Evolutionary conservation across 2,329 filamentous ascomycete species (phyloP).

Genomic region (Penicillium paneum): DNA sequence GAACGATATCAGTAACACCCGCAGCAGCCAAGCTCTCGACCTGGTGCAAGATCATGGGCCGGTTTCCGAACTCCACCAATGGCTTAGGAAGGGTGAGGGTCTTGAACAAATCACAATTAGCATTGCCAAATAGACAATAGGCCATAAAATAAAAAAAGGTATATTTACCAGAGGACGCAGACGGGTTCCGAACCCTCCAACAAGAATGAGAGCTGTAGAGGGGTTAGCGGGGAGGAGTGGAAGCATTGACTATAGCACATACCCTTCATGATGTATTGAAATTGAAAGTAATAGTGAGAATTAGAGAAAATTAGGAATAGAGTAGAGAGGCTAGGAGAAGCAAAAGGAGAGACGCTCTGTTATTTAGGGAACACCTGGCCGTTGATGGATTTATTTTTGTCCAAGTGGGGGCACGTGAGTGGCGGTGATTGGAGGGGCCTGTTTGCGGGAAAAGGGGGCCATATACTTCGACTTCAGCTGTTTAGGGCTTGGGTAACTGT

Average conservation of each 20-base stretch:
- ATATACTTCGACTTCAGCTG: not conserved
- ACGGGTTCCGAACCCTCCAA: constrained; percentile 97
- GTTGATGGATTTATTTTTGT: constrained; percentile 30
- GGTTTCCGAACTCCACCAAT: constrained; percentile 96
- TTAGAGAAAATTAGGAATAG: constrained; percentile 4
- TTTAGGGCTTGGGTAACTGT: not conserved
- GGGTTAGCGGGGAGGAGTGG: constrained; percentile 7
- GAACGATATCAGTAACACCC: constrained; percentile 94
- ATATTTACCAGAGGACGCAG: constrained; percentile 83
- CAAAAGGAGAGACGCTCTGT: constrained; percentile 17
- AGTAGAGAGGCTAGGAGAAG: constrained; percentile 10
- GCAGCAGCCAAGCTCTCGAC: constrained; percentile 90
- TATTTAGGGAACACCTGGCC: constrained; percentile 32
- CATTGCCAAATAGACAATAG: not conserved
- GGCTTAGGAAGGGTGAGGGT: constrained; percentile 97
- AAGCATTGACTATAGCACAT: constrained; percentile 20
- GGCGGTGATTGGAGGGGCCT: constrained; percentile 22
- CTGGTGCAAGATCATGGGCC: constrained; percentile 98
- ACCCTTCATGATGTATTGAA: constrained; percentile 45
- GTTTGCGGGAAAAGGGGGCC: constrained; percentile 27
- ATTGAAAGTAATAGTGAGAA: constrained; percentile 2
- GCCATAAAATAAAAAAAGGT: not conserved
- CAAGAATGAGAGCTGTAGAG: constrained; percentile 84
- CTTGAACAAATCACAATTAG: constrained; percentile 47
- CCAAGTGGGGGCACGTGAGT: constrained; percentile 26